phyloP scores from a whole-genome alignment of 768 basidiomycete species.

The Lyophyllum semitale region DNA sequence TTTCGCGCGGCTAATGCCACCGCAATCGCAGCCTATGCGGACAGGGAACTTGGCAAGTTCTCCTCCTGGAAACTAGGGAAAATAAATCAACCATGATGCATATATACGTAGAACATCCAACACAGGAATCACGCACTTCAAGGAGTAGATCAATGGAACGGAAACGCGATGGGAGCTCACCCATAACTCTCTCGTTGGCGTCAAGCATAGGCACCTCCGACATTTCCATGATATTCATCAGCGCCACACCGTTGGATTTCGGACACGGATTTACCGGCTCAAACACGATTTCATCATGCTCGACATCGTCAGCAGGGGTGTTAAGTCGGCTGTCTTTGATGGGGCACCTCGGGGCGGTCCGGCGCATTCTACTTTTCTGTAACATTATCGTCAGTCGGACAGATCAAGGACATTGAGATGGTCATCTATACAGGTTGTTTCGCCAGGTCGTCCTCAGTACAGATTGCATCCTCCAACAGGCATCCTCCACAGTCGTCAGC shows the following conservation, averaged over 20 bases:
- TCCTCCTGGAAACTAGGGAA: background rate
- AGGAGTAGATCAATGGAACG: background rate
- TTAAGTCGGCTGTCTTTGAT: background rate
- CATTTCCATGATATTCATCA: slow-evolving; percentile 1
- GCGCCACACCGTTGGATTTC: background rate
- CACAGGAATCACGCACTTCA: background rate
- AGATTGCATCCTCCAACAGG: background rate
- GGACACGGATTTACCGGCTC: background rate
- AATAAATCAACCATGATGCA: background rate
- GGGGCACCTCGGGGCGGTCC: background rate
- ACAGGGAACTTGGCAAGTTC: background rate
- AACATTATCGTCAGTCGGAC: background rate
- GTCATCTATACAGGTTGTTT: background rate
- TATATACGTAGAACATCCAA: background rate
- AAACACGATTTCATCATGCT: background rate
- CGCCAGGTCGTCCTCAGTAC: background rate
- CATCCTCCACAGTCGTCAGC: background rate
- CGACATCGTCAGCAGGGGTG: background rate
- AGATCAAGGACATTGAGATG: background rate
- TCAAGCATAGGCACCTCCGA: background rate
- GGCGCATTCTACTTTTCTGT: no score
- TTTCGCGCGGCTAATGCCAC: background rate
- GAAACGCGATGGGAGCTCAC: background rate
- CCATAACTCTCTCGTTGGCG: background rate
- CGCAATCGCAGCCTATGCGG: background rate